Base-by-base conservation (phyloP, 306 rosid species). In the Cucurbita argyrosperma region DNA sequence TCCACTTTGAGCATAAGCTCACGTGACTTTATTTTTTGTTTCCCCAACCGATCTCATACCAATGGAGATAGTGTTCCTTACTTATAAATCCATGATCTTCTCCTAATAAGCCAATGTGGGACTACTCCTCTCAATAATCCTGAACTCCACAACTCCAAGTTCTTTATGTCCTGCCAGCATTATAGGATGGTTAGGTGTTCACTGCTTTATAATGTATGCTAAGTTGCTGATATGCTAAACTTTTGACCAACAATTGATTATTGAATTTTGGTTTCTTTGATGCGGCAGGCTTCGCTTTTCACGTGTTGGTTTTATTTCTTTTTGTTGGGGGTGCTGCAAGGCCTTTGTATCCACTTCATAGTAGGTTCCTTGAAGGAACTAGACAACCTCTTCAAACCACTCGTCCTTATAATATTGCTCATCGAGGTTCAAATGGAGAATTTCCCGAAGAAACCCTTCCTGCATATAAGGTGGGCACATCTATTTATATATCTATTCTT, bases 361-460 rank as follows among this genome's bases (percentile, higher is more conserved):
- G 89, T 55, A 80, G 84, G 77, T 30, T 3, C 4, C 74, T 57
- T n/a, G 35, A 43, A 73, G 81, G 74, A 69, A 75, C 45, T 49
- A 80, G 83, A 56, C 71, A 76, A 74, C 92, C 92, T 71, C 82
- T 90, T 10, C 92, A 92, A 79, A 88, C 92, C 54, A 87, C 63
- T 74, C 90, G 90, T 43, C 96, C 98, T 6, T 90, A 80, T 78
- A 92, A 90, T 72, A 18, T 90, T 67, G 98, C 98, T 7, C 98
- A 92, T 78, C 86, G 98, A n/a, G 98, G 98, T 76, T 87, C 98
- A 26, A 90, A 90, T 54, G 98, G 98, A 77, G 98, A 90, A 82
- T 7, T 92, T 79, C 98, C 98, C 12, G 98, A 92, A 83, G 98
- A 82, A 88, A 92, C 98, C 78, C 83, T 78, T 59, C 74, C 88